Base-by-base conservation (phyloP, 2,329 filamentous ascomycete genomes). In the Byssoonygena ceratinophila region DNA sequence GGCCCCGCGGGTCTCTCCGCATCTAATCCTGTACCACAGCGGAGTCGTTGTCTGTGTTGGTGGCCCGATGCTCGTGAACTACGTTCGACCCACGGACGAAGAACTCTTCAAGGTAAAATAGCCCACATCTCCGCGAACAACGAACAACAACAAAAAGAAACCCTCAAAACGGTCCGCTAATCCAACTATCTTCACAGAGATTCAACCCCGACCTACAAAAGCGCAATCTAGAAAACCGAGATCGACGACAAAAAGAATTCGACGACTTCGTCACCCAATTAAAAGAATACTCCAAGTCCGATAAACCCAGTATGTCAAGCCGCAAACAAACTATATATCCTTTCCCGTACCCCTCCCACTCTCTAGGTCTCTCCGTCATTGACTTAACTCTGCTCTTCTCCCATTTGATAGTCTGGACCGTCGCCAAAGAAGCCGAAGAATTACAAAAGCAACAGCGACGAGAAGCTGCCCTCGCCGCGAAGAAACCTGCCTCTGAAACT, bases 151-250 rank as follows among this genome's bases (percentile, higher is more conserved):
- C 9, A 12, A 50, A 40, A 54, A 59, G 11, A 58, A 34, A 44
- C 3, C 39, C 5, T n/a, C 22, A 43, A n/a, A n/a, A n/a, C n/a
- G n/a, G n/a, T n/a, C n/a, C n/a, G n/a, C 46, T 52, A 23, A 55
- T 20, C 29, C 41, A 41, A 18, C n/a, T 20, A 46, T 14, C 27
- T 31, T 36, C 40, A 27, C 58, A 87, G 73, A 82, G 78, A 69
- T 97, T 97, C 74, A 97, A 91, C 68, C 91, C 91, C 0, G 92
- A 97, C 31, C 78, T 98, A n/a, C 86, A 92, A 66, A 86, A 87
- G 68, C 81, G 85, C 64, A 89, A 86, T 57, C 73, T 94, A n/a
- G 89, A 90, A 68, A 80, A 83, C 54, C 80, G 88, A 16, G 76
- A 84, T 54, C 81, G 85, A 66, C 79, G 80, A 55, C 81, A 92